Base-by-base conservation (phyloP, 2,329 filamentous ascomycete species). In the Aureobasidium sp. region DNA sequence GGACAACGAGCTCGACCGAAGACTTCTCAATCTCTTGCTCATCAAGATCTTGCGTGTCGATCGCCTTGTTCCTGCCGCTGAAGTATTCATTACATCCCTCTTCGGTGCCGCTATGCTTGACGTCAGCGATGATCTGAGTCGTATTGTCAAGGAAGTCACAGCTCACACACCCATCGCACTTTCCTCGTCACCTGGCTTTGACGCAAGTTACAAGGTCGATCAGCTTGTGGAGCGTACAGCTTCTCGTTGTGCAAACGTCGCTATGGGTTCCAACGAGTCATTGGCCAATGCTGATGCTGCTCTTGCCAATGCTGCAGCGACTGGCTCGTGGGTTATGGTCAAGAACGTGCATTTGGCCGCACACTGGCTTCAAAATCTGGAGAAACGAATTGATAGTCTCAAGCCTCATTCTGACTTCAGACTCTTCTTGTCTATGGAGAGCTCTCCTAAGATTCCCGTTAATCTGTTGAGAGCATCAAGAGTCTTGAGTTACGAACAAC, bases 201-300 rank as follows among this genome's bases (percentile, higher is more conserved):
- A 99, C 75, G 95, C 95, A 60, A 96, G 91, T 73, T 99, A 97
- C 85, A 99, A 99, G 80, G 94, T 99, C 64, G 94, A 99, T 74
- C 91, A 87, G 64, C 81, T 99, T 60, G 95, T 97, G 33, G 90
- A 96, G 75, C 85, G 90, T 67, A 87, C 85, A 73, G 84, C 85
- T 63, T 87, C 90, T 57, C 86, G 84, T 60, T 99, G 94, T 77
- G 92, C 91, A 63, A 97, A 97, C 74, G 97, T 99, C 71, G 95
- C 95, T 69, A 99, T 99, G 94, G 94, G 94, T 71, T 97, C 94
- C 49, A 95, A 95, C 70, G 94, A 99, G 79, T 90, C 91, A 72
- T 81, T 95, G 19, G 86, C 92, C 62, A 94, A 87, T 65, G 94
- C 94, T 19, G 94, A 99, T 80, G 96, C 96, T 76, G 94, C 95